Evolutionary conservation across 2,329 filamentous ascomycete species (phyloP).

Genomic region (Microsporum canis): DNA sequence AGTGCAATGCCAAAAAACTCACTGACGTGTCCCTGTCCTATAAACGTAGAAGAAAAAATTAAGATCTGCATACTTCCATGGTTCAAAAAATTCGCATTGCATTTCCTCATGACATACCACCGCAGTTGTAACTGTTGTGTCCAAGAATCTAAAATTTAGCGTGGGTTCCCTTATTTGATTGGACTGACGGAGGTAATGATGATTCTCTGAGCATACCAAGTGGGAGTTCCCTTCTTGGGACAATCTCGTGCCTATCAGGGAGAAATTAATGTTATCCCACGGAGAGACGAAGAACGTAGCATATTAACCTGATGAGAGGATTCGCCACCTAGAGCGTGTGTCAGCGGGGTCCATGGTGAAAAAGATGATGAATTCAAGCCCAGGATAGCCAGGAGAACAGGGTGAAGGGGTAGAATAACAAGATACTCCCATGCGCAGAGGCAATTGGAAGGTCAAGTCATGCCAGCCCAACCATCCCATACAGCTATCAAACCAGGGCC

Average conservation of each 20-base stretch:
- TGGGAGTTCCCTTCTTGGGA: conserved; percentile 70
- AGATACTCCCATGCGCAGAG: neutral
- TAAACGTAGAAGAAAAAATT: conserved; percentile 18
- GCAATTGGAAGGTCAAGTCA: neutral
- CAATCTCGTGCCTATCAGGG: conserved; percentile 62
- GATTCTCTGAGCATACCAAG: conserved; percentile 48
- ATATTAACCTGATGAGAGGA: conserved; percentile 60
- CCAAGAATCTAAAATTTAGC: conserved; percentile 10
- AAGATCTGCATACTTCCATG: conserved; percentile 17
- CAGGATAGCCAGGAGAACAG: neutral
- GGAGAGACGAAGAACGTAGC: conserved; percentile 20
- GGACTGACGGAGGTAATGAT: neutral
- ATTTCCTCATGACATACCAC: conserved; percentile 44
- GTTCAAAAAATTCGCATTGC: conserved; percentile 3
- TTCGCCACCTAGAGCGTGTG: conserved; percentile 50
- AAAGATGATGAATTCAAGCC: neutral
- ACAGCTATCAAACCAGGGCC: neutral
- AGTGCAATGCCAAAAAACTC: conserved; percentile 29
- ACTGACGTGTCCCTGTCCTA: conserved; percentile 66
- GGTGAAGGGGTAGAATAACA: neutral
- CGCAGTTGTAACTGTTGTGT: conserved; percentile 61
- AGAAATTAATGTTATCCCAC: conserved; percentile 14
- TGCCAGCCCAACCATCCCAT: neutral
- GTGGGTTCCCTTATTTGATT: neutral
- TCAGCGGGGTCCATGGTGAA: neutral